A percentile compares a stretch with the other conserved stretches of the same genome.
These are phyloP conservation scores for Hygrocybe punicea DNA, from an alignment of 768 basidiomycete genomes.

Conservation along the genomic window DNA sequence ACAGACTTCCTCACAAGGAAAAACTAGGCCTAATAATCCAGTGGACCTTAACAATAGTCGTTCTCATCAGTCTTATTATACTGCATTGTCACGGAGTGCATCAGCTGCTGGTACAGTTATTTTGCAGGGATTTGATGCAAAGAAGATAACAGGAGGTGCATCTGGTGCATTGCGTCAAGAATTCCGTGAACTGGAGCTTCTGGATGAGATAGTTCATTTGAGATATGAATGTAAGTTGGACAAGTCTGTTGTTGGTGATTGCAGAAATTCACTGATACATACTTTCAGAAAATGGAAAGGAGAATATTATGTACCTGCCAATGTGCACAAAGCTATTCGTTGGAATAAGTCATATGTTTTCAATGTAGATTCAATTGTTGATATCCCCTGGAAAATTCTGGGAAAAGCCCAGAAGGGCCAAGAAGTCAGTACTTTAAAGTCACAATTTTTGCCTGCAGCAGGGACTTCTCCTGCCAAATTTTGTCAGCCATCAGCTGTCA, in stretches of 20 bases:
- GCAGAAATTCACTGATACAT: background rate
- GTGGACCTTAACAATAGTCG: slow-evolving; percentile 21
- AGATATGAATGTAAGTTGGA: slow-evolving; percentile 8
- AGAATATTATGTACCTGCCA: slow-evolving; percentile 3
- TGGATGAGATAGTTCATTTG: slow-evolving; percentile 21
- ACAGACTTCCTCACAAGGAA: slow-evolving; percentile 28
- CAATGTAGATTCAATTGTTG: too few species aligned
- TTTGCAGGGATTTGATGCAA: slow-evolving; percentile 21
- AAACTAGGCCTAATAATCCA: slow-evolving; percentile 23
- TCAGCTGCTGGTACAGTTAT: slow-evolving; percentile 25
- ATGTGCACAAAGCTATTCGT: slow-evolving; percentile 3
- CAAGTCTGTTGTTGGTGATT: background rate
- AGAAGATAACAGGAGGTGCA: slow-evolving; percentile 15
- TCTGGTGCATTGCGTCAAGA: slow-evolving; percentile 18
- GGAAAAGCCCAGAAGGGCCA: too few species aligned
- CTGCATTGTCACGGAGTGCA: slow-evolving; percentile 16
- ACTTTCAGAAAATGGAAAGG: background rate
- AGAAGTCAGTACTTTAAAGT: too few species aligned
- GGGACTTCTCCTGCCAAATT: too few species aligned
- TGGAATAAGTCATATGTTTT: background rate
- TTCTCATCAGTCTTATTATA: slow-evolving; percentile 16
- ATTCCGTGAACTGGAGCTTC: slow-evolving; percentile 19
- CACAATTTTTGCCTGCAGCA: too few species aligned
- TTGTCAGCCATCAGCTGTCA: too few species aligned
- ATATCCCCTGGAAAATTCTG: too few species aligned